These are phyloP conservation scores for Didymella exigua DNA, from an alignment of 2,329 filamentous ascomycete species.

Conservation along the genomic window DNA sequence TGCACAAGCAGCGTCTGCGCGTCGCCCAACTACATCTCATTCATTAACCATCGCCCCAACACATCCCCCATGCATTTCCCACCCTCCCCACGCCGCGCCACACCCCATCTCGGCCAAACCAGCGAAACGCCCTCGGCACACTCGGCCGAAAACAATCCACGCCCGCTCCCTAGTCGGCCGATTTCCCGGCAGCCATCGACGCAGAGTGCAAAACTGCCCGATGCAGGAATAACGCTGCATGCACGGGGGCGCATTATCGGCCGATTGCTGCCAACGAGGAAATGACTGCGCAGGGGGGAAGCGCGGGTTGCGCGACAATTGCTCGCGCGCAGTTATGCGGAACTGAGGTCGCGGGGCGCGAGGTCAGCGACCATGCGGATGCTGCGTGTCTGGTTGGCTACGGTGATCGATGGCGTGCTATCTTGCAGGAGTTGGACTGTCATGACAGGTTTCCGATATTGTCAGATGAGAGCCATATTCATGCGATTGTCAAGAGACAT, in stretches of 20 bases:
- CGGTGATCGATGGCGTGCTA: too few relatives aligned
- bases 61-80: not conserved
- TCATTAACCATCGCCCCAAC: not conserved
- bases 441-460: too few relatives aligned
- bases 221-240: not conserved
- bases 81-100: not conserved
- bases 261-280: not conserved
- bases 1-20: not conserved
- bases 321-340: too few relatives aligned
- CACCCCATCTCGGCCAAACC: not conserved
- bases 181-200: slow-evolving; percentile 17
- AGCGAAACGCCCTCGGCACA: not conserved
- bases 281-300: too few relatives aligned
- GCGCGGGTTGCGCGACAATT: too few relatives aligned
- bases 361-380: too few relatives aligned
- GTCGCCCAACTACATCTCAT: not conserved
- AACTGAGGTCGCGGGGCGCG: too few relatives aligned
- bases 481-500: too few relatives aligned
- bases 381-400: too few relatives aligned
- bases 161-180: slow-evolving; percentile 9
- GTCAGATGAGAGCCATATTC: too few relatives aligned
- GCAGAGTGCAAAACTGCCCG: not conserved
- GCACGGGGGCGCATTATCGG: not conserved
- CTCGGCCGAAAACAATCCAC: slow-evolving; percentile 9
- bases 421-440: too few relatives aligned